Evolutionary conservation across 208 protist genomes (phyloP).

Genomic region (Tetramitus jugosus): DNA sequence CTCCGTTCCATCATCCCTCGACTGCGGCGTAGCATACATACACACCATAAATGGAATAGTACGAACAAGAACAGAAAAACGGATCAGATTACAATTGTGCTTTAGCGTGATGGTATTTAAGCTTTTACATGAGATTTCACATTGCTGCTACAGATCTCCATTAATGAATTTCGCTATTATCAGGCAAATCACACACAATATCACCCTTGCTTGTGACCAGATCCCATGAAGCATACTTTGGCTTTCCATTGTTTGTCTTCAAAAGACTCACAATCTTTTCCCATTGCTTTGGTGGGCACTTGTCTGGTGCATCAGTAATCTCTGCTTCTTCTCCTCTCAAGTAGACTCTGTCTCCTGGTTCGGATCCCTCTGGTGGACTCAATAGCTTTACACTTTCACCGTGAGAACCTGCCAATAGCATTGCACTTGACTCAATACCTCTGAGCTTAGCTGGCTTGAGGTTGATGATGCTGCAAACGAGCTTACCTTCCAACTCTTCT

Average conservation of each 20-base stretch:
- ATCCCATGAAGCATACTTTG: background rate
- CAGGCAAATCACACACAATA: background rate
- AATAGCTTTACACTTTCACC: constrained; percentile 61
- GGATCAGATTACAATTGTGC: too few species aligned
- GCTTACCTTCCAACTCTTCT: background rate
- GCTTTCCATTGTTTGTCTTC: background rate
- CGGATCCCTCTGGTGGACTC: constrained; percentile 62
- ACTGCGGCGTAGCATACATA: too few species aligned
- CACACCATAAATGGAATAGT: too few species aligned
- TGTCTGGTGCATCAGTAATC: background rate
- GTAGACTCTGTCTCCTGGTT: constrained; percentile 68
- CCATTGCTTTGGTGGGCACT: background rate
- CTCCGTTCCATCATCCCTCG: too few species aligned
- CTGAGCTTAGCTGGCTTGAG: background rate
- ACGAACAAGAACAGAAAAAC: too few species aligned
- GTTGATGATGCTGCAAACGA: background rate
- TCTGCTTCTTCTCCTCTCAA: constrained; percentile 63
- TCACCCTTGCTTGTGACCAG: background rate
- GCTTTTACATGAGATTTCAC: too few species aligned
- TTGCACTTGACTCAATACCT: background rate
- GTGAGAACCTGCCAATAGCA: constrained; percentile 43
- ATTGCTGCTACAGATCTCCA: too few species aligned
- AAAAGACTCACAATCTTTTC: background rate
- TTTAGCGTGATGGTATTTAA: too few species aligned
- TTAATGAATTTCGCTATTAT: constrained; percentile 5